Evolutionary conservation across 2,329 filamentous ascomycete species (phyloP).

Genomic region (Epichloe baconii): DNA sequence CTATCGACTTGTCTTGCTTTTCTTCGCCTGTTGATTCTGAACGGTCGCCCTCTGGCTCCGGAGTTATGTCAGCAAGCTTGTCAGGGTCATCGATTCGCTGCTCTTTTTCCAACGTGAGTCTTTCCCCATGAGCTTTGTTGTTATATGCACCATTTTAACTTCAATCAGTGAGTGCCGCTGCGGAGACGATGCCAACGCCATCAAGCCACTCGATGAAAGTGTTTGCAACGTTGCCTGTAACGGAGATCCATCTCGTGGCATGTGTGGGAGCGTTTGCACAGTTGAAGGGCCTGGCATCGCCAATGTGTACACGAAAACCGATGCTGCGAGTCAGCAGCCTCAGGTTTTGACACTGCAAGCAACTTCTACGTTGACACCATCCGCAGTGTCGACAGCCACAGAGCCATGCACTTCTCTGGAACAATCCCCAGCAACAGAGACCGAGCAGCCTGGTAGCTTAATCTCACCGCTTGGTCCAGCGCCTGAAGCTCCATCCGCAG

Average conservation of each 20-base stretch:
- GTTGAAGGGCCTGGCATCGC: conserved; percentile 15
- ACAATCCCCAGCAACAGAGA: neutral
- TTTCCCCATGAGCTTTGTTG: no score
- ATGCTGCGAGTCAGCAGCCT: conserved; percentile 6
- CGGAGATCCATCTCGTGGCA: conserved; percentile 15
- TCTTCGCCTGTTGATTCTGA: conserved; percentile 11
- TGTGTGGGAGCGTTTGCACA: conserved; percentile 21
- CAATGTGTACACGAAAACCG: conserved; percentile 18
- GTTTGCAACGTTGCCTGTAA: conserved; percentile 20
- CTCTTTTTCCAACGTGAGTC: conserved; percentile 20
- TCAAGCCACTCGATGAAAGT: conserved; percentile 16
- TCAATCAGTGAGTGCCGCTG: conserved; percentile 21
- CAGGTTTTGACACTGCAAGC: conserved; percentile 2
- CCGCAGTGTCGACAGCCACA: conserved; percentile 1
- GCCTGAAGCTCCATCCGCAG: conserved; percentile 5
- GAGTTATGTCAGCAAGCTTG: conserved; percentile 18
- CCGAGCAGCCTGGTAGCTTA: neutral
- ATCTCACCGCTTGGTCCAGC: conserved; percentile 7
- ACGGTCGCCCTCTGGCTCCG: conserved; percentile 12
- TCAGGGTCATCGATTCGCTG: conserved; percentile 16
- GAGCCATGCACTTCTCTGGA: conserved; percentile 1
- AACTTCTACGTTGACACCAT: conserved; percentile 2
- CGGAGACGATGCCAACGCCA: conserved; percentile 18
- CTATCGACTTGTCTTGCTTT: conserved; percentile 16
- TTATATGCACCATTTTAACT: conserved; percentile 1